These are phyloP conservation scores for Gossypium davidsonii DNA, from an alignment of 441 rosid species.

Conservation along the genomic window DNA sequence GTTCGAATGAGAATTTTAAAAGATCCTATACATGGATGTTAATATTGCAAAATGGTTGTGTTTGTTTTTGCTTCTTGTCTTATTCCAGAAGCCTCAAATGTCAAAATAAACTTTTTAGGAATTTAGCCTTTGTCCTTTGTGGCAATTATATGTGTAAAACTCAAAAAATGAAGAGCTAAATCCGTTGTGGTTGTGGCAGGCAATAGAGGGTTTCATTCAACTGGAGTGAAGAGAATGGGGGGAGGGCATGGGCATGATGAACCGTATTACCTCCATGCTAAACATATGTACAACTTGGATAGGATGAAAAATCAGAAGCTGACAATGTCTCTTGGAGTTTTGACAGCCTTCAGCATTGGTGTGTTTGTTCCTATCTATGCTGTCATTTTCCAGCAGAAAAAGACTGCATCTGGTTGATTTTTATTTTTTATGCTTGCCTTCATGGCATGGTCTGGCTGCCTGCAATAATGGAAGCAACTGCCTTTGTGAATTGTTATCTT, in stretches of 20 bases:
- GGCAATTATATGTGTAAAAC: background rate
- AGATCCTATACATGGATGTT: background rate
- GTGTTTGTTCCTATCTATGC: slow-evolving; percentile 70
- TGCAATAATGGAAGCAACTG: background rate
- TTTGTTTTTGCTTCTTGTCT: background rate
- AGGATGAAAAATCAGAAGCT: slow-evolving; percentile 73
- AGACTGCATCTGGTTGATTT: slow-evolving; percentile 60
- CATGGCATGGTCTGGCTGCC: background rate
- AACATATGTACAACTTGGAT: slow-evolving; percentile 98
- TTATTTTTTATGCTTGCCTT: background rate
- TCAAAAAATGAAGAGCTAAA: background rate
- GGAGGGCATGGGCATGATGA: slow-evolving; percentile 17
- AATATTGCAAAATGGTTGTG: background rate
- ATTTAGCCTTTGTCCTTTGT: background rate
- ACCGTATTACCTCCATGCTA: slow-evolving; percentile 49
- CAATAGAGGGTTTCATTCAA: slow-evolving; percentile 72
- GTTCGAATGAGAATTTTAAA: background rate
- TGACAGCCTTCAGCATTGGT: slow-evolving; percentile 89
- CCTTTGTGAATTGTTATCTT: background rate
- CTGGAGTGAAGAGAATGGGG: slow-evolving; percentile 26
- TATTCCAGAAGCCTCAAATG: background rate
- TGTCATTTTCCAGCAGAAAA: slow-evolving; percentile 89
- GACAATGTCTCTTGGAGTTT: slow-evolving; percentile 75
- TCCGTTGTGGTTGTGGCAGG: slow-evolving; percentile 31
- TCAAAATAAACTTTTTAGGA: background rate